Percentiles rank a stretch among this genome's conserved stretches.
phyloP scores from a whole-genome alignment of 1,284 basidiomycete species.

The Malassezia equina region DNA sequence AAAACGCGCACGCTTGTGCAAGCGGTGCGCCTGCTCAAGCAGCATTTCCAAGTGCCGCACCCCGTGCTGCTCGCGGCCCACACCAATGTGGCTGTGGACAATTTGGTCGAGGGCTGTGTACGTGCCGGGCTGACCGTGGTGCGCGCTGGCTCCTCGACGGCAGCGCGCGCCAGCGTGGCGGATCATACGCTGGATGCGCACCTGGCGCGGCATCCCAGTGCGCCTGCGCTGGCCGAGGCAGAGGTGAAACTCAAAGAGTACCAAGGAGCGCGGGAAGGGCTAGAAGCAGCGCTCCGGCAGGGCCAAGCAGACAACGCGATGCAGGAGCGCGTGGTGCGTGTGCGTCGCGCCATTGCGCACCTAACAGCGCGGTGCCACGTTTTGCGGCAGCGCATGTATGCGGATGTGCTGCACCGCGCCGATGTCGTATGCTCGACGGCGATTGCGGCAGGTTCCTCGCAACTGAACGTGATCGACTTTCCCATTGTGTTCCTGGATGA shows the following conservation, averaged over 20 bases:
- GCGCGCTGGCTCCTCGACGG: conserved; percentile 58
- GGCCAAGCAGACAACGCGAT: neutral
- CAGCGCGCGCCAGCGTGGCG: conserved; percentile 55
- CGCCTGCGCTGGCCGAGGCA: conserved; percentile 50
- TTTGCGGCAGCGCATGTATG: conserved; percentile 41
- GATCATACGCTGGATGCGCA: conserved; percentile 61
- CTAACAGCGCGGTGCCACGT: conserved; percentile 28
- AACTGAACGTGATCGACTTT: conserved; percentile 60
- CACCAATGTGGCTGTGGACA: conserved; percentile 90
- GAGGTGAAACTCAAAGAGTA: conserved; percentile 20
- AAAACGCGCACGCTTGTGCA: conserved; percentile 88
- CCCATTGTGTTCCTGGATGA: conserved; percentile 89
- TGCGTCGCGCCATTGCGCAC: neutral
- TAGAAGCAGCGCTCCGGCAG: conserved; percentile 15
- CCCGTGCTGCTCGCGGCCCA: conserved; percentile 81
- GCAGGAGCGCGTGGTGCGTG: neutral
- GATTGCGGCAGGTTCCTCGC: conserved; percentile 24
- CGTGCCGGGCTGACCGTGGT: conserved; percentile 61
- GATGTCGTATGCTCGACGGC: conserved; percentile 50
- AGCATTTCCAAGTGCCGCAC: conserved; percentile 70
- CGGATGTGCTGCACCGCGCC: conserved; percentile 45
- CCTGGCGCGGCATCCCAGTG: conserved; percentile 58
- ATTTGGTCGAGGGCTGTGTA: conserved; percentile 63
- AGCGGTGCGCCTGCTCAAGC: conserved; percentile 70
- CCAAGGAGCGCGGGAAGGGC: conserved; percentile 21